Percentiles rank a stretch among this genome's conserved stretches.
phyloP scores from a whole-genome alignment of 2,329 filamentous ascomycete genomes.

The Magnaporthiopsis incrustans region DNA sequence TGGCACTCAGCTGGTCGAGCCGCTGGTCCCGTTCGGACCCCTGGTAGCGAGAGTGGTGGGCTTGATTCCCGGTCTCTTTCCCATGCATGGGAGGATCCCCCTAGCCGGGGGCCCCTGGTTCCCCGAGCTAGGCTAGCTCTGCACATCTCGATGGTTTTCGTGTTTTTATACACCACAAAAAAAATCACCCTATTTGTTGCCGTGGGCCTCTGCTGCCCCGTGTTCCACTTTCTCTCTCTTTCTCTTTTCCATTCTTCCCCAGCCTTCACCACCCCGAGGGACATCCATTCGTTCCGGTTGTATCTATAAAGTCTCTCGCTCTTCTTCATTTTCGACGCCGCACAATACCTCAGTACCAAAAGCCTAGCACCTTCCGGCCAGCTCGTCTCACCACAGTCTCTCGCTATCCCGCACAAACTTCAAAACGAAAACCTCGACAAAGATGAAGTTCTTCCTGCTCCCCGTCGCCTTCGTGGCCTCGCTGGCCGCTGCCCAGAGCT shows the following conservation, averaged over 20 bases:
- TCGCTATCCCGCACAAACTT: neutral
- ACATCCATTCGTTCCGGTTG: neutral
- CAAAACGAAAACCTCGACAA: constrained; percentile 1
- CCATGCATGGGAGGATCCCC: neutral
- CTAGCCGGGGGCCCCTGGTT: neutral
- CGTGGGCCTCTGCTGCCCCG: neutral
- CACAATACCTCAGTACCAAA: neutral
- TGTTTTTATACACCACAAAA: neutral
- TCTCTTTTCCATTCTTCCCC: neutral
- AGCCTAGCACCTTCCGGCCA: neutral
- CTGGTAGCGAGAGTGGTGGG: neutral
- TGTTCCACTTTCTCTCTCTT: neutral
- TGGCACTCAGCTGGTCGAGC: neutral
- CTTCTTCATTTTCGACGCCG: neutral
- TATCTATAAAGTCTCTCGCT: neutral
- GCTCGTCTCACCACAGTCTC: neutral
- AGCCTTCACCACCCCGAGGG: neutral
- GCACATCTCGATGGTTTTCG: neutral
- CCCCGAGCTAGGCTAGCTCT: neutral
- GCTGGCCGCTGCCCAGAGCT: constrained; percentile 8
- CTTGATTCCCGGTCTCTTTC: neutral
- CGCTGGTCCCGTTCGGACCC: neutral
- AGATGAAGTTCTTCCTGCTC: constrained; percentile 9
- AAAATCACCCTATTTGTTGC: neutral
- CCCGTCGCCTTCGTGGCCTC: constrained; percentile 9